Evolutionary conservation across 169 alveolate genomes (phyloP).

Genomic region (Plasmodium chabaudi): DNA sequence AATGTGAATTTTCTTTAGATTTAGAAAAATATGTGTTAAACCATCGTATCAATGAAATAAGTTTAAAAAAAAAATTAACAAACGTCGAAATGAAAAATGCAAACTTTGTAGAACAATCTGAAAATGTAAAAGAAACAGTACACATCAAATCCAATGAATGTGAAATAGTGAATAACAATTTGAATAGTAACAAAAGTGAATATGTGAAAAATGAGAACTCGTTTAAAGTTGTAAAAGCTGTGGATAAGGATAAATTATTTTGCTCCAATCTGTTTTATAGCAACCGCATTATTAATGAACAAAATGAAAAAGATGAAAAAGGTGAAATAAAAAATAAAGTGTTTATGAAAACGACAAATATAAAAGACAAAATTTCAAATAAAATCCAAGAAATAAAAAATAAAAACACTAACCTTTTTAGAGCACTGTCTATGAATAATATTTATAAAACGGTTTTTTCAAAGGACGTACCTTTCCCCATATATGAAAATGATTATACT

Average conservation of each 20-base stretch:
- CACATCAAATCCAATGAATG: neutral
- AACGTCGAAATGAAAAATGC: neutral
- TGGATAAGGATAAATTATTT: neutral
- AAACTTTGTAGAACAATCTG: neutral
- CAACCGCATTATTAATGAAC: neutral
- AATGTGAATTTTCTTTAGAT: neutral
- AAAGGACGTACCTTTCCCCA: neutral
- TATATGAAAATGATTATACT: neutral
- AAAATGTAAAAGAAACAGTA: neutral
- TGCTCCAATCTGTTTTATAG: slow-evolving; percentile 5
- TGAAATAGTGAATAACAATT: neutral
- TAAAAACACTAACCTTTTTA: slow-evolving; percentile 4
- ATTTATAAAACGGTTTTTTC: slow-evolving; percentile 11
- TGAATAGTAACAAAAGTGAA: neutral
- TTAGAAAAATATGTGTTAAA: slow-evolving; percentile 25
- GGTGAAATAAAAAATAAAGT: neutral
- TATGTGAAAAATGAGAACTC: neutral
- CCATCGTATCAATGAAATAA: slow-evolving; percentile 34
- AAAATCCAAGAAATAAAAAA: slow-evolving; percentile 20
- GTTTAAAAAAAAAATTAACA: slow-evolving; percentile 7
- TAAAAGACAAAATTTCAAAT: slow-evolving; percentile 15
- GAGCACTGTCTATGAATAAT: slow-evolving; percentile 47
- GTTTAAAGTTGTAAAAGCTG: neutral
- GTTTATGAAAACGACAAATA: neutral
- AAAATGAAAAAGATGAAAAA: neutral